Conservation (phyloP, 352 stramenopile species). For the Lagenidium giganteum region DNA sequence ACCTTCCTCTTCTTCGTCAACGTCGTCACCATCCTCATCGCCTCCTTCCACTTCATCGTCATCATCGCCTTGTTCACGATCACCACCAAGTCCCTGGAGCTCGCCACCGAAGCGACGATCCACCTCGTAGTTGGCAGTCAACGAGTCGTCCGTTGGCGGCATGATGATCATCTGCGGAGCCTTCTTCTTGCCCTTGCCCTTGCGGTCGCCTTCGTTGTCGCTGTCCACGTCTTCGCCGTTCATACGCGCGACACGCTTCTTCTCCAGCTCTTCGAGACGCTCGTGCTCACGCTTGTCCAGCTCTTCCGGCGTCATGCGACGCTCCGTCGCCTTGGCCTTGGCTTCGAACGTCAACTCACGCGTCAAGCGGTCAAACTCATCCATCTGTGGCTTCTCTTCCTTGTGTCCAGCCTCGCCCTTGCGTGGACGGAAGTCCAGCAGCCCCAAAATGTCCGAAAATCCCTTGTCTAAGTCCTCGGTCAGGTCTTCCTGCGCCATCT, state of each 20-base stretch:
- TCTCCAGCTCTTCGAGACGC: slow-evolving; percentile 89
- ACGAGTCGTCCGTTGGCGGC: slow-evolving; percentile 85
- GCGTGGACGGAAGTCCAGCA: slow-evolving; percentile 81
- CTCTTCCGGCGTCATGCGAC: slow-evolving; percentile 94
- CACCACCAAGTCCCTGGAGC: slow-evolving; percentile 15
- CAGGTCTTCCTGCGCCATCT: slow-evolving; percentile 72
- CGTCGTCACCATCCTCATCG: slow-evolving; percentile 55
- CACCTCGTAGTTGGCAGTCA: slow-evolving; percentile 83
- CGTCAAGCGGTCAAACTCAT: slow-evolving; percentile 85
- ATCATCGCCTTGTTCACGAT: slow-evolving; percentile 25
- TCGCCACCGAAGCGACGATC: slow-evolving; percentile 45
- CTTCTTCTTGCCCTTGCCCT: slow-evolving; percentile 41
- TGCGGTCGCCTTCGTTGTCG: slow-evolving; percentile 50
- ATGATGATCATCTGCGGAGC: slow-evolving; percentile 61
- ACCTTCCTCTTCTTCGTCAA: slow-evolving; percentile 58
- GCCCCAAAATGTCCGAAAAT: slow-evolving; percentile 50
- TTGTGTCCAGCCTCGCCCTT: slow-evolving; percentile 50
- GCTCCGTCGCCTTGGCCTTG: slow-evolving; percentile 92
- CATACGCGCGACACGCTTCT: slow-evolving; percentile 93
- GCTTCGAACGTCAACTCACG: slow-evolving; percentile 84
- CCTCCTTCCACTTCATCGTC: slow-evolving; percentile 41
- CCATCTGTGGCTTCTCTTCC: slow-evolving; percentile 67
- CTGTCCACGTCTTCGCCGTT: slow-evolving; percentile 81
- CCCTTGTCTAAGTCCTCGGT: slow-evolving; percentile 72
- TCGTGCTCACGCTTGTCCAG: slow-evolving; percentile 91